Conservation (phyloP, 2,329 filamentous ascomycete genomes). For the Diplodia corticola region DNA sequence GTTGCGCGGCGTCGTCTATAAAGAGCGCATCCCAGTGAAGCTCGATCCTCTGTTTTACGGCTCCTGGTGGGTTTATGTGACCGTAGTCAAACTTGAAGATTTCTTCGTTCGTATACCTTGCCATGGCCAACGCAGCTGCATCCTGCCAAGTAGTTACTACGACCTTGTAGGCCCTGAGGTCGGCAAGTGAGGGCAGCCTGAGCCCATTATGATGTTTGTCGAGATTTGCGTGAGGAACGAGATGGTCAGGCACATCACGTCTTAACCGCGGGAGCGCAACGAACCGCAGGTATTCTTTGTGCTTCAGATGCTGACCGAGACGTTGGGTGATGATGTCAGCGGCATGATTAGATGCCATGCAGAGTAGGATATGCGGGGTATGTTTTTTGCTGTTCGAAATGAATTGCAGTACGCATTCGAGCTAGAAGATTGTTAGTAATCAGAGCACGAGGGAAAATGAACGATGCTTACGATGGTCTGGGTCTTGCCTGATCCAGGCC, state of each 20-base stretch:
- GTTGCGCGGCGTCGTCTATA: slow-evolving; percentile 50
- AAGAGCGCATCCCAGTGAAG: slow-evolving; percentile 48
- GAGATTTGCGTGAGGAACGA: slow-evolving; percentile 43
- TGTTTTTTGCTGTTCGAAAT: slow-evolving; percentile 12
- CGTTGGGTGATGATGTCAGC: slow-evolving; percentile 47
- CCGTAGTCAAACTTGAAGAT: slow-evolving; percentile 41
- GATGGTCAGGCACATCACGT: slow-evolving; percentile 44
- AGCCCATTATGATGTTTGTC: slow-evolving; percentile 46
- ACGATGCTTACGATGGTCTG: slow-evolving; percentile 47
- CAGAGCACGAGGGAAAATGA: not conserved
- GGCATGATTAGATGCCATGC: slow-evolving; percentile 49
- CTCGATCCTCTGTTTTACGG: slow-evolving; percentile 25
- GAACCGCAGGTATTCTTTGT: slow-evolving; percentile 44
- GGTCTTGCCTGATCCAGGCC: slow-evolving; percentile 55
- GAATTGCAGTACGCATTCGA: not conserved
- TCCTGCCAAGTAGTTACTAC: slow-evolving; percentile 47
- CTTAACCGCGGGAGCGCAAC: too few relatives aligned
- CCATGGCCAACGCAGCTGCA: slow-evolving; percentile 44
- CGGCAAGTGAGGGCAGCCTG: slow-evolving; percentile 41
- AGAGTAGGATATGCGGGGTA: slow-evolving; percentile 43
- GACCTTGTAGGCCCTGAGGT: slow-evolving; percentile 44
- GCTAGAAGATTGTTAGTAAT: not conserved
- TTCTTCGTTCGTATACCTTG: slow-evolving; percentile 46
- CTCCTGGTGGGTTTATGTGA: too few relatives aligned
- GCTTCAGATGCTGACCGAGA: slow-evolving; percentile 39